Conservation (phyloP, 2,329 filamentous ascomycete genomes). For the Colletotrichum caudatum region DNA sequence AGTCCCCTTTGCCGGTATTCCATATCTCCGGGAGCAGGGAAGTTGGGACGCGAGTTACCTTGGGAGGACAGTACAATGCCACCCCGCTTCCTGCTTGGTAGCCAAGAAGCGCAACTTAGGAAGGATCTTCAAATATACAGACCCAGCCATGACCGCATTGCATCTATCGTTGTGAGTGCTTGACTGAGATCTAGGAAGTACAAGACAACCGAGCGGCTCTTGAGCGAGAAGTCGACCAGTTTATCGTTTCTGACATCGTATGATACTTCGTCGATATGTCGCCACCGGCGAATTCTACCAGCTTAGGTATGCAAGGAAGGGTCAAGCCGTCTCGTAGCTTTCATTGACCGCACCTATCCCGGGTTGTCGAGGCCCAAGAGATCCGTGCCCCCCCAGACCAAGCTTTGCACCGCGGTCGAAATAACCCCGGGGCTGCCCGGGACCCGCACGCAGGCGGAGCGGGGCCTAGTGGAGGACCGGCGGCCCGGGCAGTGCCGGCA, state of each 20-base stretch:
- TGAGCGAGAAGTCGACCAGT: too few relatives aligned
- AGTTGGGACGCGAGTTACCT: background rate
- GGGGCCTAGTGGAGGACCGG: constrained; percentile 11
- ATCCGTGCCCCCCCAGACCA: too few relatives aligned
- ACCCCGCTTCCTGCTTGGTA: background rate
- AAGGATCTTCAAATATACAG: too few relatives aligned
- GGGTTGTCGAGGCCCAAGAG: too few relatives aligned
- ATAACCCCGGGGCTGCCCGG: constrained; percentile 19
- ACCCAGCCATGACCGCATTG: background rate
- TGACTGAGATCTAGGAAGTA: background rate
- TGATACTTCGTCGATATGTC: background rate
- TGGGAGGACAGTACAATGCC: background rate
- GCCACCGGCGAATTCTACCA: background rate
- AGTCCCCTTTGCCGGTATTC: too few relatives aligned
- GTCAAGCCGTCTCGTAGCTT: background rate
- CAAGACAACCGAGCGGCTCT: too few relatives aligned
- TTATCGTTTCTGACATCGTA: background rate
- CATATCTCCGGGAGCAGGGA: background rate
- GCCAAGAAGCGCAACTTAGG: background rate
- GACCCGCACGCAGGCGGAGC: constrained; percentile 11
- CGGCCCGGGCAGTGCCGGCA: constrained; percentile 6
- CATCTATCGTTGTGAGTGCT: too few relatives aligned
- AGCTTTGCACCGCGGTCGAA: background rate
- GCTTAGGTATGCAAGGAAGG: background rate
- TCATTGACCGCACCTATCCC: background rate